phyloP scores from a whole-genome alignment of 345 rosid genomes.

The Salix viminalis region DNA sequence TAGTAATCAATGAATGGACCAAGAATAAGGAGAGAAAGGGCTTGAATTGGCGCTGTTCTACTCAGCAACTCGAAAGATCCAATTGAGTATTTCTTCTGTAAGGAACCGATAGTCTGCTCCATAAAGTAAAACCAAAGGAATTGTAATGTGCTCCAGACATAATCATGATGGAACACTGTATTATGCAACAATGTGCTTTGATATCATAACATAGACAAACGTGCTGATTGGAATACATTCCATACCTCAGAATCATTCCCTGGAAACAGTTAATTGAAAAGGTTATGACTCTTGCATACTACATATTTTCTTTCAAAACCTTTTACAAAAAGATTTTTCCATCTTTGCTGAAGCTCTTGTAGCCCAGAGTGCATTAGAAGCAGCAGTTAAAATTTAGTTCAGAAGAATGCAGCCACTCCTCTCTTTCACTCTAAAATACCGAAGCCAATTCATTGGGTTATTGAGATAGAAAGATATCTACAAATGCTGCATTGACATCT shows the following conservation, averaged over 20 bases:
- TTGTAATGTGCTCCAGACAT: background rate
- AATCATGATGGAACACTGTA: background rate
- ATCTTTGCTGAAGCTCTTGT: background rate
- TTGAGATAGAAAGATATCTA: background rate
- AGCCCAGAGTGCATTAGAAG: background rate
- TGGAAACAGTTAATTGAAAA: background rate
- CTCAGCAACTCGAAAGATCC: conserved; percentile 91
- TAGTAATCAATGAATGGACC: conserved; percentile 82
- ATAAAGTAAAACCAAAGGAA: conserved; percentile 2
- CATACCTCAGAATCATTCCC: background rate
- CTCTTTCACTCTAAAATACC: background rate
- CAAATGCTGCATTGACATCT: background rate
- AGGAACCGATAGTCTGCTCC: conserved; percentile 82
- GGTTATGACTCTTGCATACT: background rate
- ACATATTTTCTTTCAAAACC: background rate
- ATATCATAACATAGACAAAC: background rate
- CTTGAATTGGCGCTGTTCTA: conserved; percentile 96
- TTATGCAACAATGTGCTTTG: background rate
- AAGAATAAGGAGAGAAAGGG: conserved; percentile 75
- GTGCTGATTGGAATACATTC: background rate
- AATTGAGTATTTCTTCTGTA: conserved; percentile 83
- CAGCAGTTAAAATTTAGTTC: background rate
- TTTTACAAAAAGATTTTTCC: background rate
- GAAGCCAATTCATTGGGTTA: background rate
- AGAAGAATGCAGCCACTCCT: background rate